Conservation (phyloP, 352 stramenopile genomes). For the Phytopythium vexans region DNA sequence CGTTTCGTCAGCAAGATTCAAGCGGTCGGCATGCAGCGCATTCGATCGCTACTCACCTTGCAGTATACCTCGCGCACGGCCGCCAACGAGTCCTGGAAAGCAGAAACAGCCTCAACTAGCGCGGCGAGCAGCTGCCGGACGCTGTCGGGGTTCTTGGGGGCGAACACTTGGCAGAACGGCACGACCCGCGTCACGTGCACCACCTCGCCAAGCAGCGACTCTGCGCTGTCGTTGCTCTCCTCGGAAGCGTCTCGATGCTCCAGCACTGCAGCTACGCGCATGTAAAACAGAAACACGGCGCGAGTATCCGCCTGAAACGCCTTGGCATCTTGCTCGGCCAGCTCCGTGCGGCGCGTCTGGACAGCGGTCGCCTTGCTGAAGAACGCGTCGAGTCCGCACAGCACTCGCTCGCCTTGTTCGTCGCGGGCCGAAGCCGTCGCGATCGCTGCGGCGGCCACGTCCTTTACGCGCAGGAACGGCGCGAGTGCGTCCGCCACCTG, state of each 20-base stretch:
- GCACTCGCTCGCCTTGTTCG: constrained; percentile 4
- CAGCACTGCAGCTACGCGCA: constrained; percentile 16
- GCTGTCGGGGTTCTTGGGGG: constrained; percentile 22
- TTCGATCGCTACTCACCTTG: constrained; percentile 7
- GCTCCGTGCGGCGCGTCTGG: constrained; percentile 9
- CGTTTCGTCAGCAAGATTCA: neutral
- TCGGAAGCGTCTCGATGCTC: neutral
- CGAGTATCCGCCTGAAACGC: constrained; percentile 10
- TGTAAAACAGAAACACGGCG: constrained; percentile 39
- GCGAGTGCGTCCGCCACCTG: constrained; percentile 1
- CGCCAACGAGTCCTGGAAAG: constrained; percentile 17
- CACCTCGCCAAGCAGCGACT: constrained; percentile 19
- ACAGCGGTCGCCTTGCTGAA: constrained; percentile 14
- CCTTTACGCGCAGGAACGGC: too few relatives aligned
- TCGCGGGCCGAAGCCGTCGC: neutral
- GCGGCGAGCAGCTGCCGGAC: constrained; percentile 26
- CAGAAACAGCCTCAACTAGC: constrained; percentile 11
- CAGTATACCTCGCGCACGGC: constrained; percentile 33
- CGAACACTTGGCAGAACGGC: constrained; percentile 62
- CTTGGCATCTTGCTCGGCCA: constrained; percentile 1
- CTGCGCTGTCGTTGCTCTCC: neutral
- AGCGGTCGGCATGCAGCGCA: neutral
- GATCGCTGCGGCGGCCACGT: neutral
- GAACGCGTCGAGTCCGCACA: constrained; percentile 31
- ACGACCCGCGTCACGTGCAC: constrained; percentile 55